Evolutionary conservation across 2,329 filamentous ascomycete genomes (phyloP).

Genomic region (Oidium heveae): DNA sequence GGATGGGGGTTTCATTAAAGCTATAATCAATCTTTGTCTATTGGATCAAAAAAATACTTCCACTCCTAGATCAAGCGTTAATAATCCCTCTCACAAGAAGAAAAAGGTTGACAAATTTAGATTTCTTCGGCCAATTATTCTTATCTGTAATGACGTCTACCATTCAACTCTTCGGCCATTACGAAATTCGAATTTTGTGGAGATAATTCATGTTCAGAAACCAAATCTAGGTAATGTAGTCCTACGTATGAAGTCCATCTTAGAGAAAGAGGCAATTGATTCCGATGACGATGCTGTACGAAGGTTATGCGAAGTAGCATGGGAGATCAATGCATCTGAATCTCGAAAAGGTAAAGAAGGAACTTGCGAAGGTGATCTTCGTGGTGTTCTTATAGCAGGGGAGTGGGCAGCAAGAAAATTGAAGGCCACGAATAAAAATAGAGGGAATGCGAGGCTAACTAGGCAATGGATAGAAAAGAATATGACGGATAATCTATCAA

Average conservation of each 20-base stretch:
- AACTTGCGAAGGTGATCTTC: constrained; percentile 46
- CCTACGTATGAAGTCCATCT: constrained; percentile 54
- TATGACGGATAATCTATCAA: constrained; percentile 38
- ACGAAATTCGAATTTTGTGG: constrained; percentile 61
- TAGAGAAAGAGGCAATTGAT: constrained; percentile 67
- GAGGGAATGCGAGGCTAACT: constrained; percentile 26
- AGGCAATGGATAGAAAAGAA: constrained; percentile 55
- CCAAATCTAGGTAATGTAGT: constrained; percentile 72
- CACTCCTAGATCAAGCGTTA: constrained; percentile 13
- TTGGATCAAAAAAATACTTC: constrained; percentile 59
- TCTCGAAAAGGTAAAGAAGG: constrained; percentile 41
- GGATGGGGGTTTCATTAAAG: constrained; percentile 85
- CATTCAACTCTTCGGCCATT: constrained; percentile 69
- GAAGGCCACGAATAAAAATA: constrained; percentile 21
- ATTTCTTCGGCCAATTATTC: constrained; percentile 63
- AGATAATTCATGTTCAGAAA: constrained; percentile 78
- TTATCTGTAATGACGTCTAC: constrained; percentile 96
- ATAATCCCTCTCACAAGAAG: constrained; percentile 23
- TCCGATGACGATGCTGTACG: constrained; percentile 78
- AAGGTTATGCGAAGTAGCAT: constrained; percentile 58
- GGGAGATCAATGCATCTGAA: constrained; percentile 55
- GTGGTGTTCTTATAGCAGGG: constrained; percentile 63
- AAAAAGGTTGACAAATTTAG: constrained; percentile 71
- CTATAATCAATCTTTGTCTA: constrained; percentile 69
- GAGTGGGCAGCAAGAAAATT: constrained; percentile 66